Conservation (phyloP, 1,284 basidiomycete species). For the Bjerkandera adusta region DNA sequence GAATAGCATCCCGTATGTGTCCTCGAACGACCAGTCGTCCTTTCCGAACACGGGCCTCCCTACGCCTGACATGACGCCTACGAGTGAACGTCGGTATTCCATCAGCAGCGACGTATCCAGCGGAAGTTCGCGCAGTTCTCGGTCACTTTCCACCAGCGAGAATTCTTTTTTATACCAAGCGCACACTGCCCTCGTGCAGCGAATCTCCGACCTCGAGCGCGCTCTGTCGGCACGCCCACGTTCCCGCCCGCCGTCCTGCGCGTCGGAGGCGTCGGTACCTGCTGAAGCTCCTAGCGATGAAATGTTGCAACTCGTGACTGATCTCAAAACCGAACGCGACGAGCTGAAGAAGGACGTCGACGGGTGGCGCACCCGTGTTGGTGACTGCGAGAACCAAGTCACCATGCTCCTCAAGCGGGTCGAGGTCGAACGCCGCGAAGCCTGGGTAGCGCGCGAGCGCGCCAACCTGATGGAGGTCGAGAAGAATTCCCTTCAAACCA, state of each 20-base stretch:
- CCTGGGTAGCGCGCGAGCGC: conserved; percentile 71
- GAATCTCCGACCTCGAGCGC: conserved; percentile 76
- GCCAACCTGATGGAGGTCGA: conserved; percentile 63
- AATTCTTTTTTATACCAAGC: conserved; percentile 82
- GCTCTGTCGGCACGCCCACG: conserved; percentile 51
- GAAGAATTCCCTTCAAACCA: conserved; percentile 50
- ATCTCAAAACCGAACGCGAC: conserved; percentile 77
- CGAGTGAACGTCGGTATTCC: conserved; percentile 31
- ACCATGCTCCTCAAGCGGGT: conserved; percentile 57
- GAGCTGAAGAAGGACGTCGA: conserved; percentile 76
- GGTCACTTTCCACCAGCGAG: conserved; percentile 61
- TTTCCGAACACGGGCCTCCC: conserved; percentile 49
- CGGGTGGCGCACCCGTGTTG: conserved; percentile 69
- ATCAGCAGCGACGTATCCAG: conserved; percentile 30
- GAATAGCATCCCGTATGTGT: conserved; percentile 73
- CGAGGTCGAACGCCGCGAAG: conserved; percentile 68
- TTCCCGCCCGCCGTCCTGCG: conserved; percentile 52
- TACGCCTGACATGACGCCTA: conserved; percentile 73
- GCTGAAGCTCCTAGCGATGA: conserved; percentile 55
- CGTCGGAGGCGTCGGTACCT: conserved; percentile 41
- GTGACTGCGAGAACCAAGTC: conserved; percentile 64
- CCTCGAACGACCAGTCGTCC: conserved; percentile 40
- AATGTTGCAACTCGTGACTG: conserved; percentile 67
- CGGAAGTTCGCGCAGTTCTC: conserved; percentile 27
- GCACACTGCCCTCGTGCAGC: conserved; percentile 73